Percentiles rank a stretch among this genome's conserved stretches.
Evolutionary conservation across 441 rosid genomes (phyloP).

Genomic region (Aleurites moluccanus): DNA sequence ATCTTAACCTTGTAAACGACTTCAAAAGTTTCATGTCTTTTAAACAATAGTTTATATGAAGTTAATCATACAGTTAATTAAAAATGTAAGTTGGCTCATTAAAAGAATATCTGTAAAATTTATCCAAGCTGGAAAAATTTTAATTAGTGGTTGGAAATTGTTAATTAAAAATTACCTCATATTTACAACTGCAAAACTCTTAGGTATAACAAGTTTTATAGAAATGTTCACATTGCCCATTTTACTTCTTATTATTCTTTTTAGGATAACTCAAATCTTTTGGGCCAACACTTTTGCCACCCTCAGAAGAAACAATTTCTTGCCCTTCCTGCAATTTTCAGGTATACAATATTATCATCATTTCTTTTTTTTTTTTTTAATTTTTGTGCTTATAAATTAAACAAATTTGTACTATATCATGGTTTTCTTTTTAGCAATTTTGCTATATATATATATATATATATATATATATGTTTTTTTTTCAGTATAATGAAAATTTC

Average conservation of each 20-base stretch:
- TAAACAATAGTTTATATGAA: no score
- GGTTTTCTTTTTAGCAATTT: background rate
- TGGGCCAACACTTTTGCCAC: background rate
- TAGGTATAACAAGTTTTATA: no score
- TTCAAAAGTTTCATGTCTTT: no score
- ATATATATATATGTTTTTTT: no score
- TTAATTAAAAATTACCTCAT: conserved; percentile 20
- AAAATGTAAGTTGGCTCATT: no score
- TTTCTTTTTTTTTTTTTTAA: background rate
- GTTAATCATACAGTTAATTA: no score
- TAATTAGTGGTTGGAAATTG: conserved; percentile 26
- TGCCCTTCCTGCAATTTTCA: background rate
- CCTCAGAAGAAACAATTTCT: background rate
- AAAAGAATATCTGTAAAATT: no score
- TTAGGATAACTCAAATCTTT: background rate
- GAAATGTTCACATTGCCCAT: background rate
- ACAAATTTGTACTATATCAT: no score
- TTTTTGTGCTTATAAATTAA: no score
- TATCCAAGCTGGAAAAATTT: background rate
- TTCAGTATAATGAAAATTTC: background rate
- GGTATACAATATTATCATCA: background rate
- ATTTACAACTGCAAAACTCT: conserved; percentile 15
- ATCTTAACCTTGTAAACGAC: no score
- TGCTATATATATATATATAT: no score
- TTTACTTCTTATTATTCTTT: background rate